Conservation (phyloP, 1,284 basidiomycete genomes). For the Polyporus tsugae region DNA sequence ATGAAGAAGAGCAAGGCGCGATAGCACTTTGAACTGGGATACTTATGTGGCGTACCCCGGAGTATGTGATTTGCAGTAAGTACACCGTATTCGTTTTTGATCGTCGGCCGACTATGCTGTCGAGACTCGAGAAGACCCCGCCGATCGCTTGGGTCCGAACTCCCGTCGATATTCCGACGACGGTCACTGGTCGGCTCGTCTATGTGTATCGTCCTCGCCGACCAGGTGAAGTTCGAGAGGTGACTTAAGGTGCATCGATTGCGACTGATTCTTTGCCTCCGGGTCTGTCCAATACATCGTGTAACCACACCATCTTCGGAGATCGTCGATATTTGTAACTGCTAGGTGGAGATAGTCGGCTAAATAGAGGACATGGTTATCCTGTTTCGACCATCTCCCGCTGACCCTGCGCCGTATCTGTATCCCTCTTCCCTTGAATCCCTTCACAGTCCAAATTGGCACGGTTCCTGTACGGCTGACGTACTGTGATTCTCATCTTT, state of each 20-base stretch:
- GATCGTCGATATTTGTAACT: not conserved
- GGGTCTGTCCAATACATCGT: not conserved
- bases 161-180: not conserved
- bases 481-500: not conserved
- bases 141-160: not conserved
- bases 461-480: not conserved
- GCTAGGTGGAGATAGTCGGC: not conserved
- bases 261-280: not conserved
- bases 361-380: not conserved
- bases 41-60: too few species aligned
- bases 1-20: conserved; percentile 60
- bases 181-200: not conserved
- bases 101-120: not conserved
- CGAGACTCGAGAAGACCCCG: not conserved
- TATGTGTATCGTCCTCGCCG: not conserved
- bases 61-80: too few species aligned
- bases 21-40: not conserved
- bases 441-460: not conserved
- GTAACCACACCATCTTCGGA: not conserved
- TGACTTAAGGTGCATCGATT: not conserved
- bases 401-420: too few species aligned
- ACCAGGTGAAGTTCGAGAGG: not conserved
- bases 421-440: too few species aligned
- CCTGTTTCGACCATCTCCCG: not conserved
- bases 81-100: not conserved